Evolutionary conservation across 2,329 filamentous ascomycete species (phyloP).

Genomic region (Achaetomium macrosporum): DNA sequence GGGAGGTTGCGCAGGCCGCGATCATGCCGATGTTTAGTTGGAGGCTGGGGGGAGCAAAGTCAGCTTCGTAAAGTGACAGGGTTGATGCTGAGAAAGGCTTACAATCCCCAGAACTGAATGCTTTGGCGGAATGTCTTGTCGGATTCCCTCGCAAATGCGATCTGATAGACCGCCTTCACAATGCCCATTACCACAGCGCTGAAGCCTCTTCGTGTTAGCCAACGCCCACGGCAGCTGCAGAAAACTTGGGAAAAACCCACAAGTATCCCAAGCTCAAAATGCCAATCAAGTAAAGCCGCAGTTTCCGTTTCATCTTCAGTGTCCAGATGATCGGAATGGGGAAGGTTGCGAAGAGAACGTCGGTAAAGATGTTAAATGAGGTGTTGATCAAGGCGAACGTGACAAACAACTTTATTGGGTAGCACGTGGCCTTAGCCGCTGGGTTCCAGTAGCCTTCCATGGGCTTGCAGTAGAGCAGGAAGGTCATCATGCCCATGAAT

Average conservation of each 20-base stretch:
- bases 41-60: slow-evolving; percentile 5
- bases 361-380: slow-evolving; percentile 39
- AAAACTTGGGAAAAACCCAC: slow-evolving; percentile 21
- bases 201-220: neutral
- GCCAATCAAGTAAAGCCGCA: slow-evolving; percentile 34
- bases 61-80: neutral
- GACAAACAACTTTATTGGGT: slow-evolving; percentile 26
- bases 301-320: slow-evolving; percentile 35
- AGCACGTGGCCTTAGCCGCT: slow-evolving; percentile 16
- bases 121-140: slow-evolving; percentile 31
- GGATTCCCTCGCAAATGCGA: slow-evolving; percentile 27
- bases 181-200: slow-evolving; percentile 37
- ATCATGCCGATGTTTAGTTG: slow-evolving; percentile 19
- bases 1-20: slow-evolving; percentile 17
- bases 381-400: slow-evolving; percentile 36
- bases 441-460: slow-evolving; percentile 23
- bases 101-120: slow-evolving; percentile 32
- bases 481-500: slow-evolving; percentile 21
- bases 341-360: slow-evolving; percentile 38
- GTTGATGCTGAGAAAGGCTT: slow-evolving; percentile 12
- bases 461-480: slow-evolving; percentile 24
- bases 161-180: slow-evolving; percentile 35
- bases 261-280: slow-evolving; percentile 40
- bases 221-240: no score
- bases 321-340: slow-evolving; percentile 38